Conservation (phyloP, 306 rosid species). For the Vicia villosa region DNA sequence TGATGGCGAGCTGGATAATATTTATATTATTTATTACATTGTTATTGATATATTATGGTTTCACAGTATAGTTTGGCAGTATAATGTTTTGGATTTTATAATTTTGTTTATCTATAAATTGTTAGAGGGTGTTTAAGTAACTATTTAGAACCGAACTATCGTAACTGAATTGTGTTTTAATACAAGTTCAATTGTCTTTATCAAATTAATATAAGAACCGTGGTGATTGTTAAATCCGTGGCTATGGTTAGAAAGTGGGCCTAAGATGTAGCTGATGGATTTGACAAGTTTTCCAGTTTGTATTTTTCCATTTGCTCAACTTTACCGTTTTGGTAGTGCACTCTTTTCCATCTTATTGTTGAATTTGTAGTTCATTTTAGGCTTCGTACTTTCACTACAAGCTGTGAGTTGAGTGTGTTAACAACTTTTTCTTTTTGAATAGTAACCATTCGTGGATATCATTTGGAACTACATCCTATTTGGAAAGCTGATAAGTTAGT, state of each 20-base stretch:
- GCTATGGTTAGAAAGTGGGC: background rate
- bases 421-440: background rate
- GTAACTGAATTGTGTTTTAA: too few relatives aligned
- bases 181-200: background rate
- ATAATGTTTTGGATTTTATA: background rate
- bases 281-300: background rate
- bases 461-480: background rate
- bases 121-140: background rate
- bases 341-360: background rate
- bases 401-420: background rate
- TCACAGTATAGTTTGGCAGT: background rate
- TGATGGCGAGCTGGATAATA: conserved; percentile 7
- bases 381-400: background rate
- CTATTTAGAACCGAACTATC: too few relatives aligned
- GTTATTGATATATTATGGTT: background rate
- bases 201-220: background rate
- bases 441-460: background rate
- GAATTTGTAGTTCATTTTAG: background rate
- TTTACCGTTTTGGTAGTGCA: background rate
- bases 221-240: background rate
- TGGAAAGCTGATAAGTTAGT: background rate
- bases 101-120: background rate
- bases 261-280: background rate
- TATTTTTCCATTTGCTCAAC: background rate
- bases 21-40: background rate